phyloP scores from a whole-genome alignment of 495 filamentous ascomycete genomes.

The Bombardia bombarda region DNA sequence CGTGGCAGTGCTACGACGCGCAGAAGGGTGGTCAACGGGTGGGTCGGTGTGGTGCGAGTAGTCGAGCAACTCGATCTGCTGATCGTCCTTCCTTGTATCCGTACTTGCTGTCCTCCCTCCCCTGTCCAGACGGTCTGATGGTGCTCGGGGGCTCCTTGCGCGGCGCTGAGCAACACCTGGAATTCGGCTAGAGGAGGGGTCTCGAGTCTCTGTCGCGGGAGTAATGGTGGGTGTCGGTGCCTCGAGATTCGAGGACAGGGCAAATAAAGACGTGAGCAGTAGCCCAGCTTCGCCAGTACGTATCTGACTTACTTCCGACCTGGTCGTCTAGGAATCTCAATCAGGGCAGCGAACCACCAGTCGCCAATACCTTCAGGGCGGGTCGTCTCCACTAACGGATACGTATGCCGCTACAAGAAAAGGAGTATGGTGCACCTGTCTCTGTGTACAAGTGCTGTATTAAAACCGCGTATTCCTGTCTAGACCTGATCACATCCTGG shows the following conservation, averaged over 20 bases:
- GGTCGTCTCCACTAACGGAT: no score
- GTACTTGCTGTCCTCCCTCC: conserved; percentile 28
- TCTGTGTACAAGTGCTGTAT: no score
- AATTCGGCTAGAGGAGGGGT: conserved; percentile 34
- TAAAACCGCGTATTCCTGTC: no score
- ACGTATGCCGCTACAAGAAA: no score
- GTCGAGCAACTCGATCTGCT: conserved; percentile 32
- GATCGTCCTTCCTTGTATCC: neutral
- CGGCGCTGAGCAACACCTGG: conserved; percentile 13
- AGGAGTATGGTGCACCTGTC: no score
- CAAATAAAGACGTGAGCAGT: neutral
- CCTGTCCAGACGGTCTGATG: conserved; percentile 22
- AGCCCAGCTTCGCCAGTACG: no score
- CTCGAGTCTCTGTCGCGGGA: conserved; percentile 13
- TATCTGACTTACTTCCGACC: no score
- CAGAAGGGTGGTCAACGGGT: neutral
- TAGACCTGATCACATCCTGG: no score
- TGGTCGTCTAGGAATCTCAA: no score
- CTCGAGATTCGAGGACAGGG: conserved; percentile 10
- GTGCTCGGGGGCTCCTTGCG: conserved; percentile 11
- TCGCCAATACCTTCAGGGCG: no score
- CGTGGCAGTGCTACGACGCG: conserved; percentile 4
- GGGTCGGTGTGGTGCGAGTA: conserved; percentile 5
- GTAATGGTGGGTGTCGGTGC: conserved; percentile 29
- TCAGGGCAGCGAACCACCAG: no score